A percentile compares a stretch with the other conserved stretches of the same genome.
These are phyloP conservation scores for Pichia occidentalis DNA, from an alignment of 805 yeast species.

Conservation along the genomic window DNA sequence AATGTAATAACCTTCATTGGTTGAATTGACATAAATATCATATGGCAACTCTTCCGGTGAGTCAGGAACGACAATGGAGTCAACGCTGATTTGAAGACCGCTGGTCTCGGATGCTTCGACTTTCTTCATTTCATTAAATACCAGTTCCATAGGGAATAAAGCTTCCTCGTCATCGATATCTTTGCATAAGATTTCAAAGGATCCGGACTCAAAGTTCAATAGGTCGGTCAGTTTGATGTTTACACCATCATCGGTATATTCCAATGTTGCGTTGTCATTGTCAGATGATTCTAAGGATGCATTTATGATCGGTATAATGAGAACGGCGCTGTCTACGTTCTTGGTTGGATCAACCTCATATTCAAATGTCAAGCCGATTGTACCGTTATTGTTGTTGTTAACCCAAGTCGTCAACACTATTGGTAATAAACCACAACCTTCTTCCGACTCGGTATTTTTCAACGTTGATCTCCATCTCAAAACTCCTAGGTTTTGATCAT, in stretches of 20 bases:
- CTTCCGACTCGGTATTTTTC: slow-evolving; percentile 38
- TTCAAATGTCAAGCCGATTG: slow-evolving; percentile 77
- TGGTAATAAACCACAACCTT: slow-evolving; percentile 55
- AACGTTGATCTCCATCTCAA: slow-evolving; percentile 85
- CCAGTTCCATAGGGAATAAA: slow-evolving; percentile 80
- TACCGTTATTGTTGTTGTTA: slow-evolving; percentile 48
- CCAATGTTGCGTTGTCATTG: slow-evolving; percentile 47
- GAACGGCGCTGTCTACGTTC: slow-evolving; percentile 46
- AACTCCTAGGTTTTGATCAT: slow-evolving; percentile 85
- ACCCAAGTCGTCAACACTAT: slow-evolving; percentile 82
- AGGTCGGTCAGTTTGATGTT: slow-evolving; percentile 56
- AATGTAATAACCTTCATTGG: slow-evolving; percentile 54
- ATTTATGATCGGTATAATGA: slow-evolving; percentile 61
- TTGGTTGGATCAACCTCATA: slow-evolving; percentile 60
- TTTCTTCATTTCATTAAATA: slow-evolving; percentile 40
- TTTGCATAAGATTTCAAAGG: slow-evolving; percentile 72
- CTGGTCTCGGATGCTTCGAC: slow-evolving; percentile 30
- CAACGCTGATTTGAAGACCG: slow-evolving; percentile 54
- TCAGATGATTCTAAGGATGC: slow-evolving; percentile 48
- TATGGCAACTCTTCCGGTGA: slow-evolving; percentile 51
- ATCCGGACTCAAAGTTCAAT: slow-evolving; percentile 47
- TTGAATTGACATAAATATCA: slow-evolving; percentile 52
- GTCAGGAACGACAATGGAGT: slow-evolving; percentile 50
- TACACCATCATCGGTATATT: slow-evolving; percentile 62
- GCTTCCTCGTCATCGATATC: slow-evolving; percentile 67